A percentile compares a stretch with the other conserved stretches of the same genome.
These are phyloP conservation scores for Beauveria australis DNA, from an alignment of 2,329 filamentous ascomycete species.

Conservation along the genomic window DNA sequence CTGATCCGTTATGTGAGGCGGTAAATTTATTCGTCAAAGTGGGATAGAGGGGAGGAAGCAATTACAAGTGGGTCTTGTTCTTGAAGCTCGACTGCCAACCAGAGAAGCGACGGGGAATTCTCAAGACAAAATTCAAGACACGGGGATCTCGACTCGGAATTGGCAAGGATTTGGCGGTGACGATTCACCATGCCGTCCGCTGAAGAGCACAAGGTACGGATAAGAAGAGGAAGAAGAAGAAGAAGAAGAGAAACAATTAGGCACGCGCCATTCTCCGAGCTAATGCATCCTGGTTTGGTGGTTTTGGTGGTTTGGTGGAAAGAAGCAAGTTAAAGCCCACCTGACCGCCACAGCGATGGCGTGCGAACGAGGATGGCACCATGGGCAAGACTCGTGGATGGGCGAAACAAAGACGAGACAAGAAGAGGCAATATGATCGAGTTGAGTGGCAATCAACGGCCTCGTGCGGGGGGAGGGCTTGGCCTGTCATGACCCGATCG, in stretches of 20 bases:
- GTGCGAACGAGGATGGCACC: neutral
- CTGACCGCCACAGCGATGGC: neutral
- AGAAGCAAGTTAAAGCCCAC: neutral
- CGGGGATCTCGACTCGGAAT: neutral
- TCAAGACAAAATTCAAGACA: neutral
- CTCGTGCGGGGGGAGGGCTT: neutral
- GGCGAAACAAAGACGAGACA: neutral
- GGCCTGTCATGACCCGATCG: neutral
- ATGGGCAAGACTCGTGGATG: neutral
- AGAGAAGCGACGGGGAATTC: no score
- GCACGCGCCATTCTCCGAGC: no score
- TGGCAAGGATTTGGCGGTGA: neutral
- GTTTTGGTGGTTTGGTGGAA: neutral
- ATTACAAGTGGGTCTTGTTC: neutral
- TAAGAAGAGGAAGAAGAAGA: neutral
- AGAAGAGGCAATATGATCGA: neutral
- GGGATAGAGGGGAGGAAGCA: neutral
- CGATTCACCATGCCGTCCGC: constrained; percentile 3
- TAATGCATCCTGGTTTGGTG: neutral
- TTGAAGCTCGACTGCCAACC: no score
- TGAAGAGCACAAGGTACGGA: constrained; percentile 2
- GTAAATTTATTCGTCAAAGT: neutral
- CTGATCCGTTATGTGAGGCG: no score
- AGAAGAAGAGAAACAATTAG: neutral
- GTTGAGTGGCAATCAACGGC: neutral